These are phyloP conservation scores for Vaccinium vitisidaea DNA, from an alignment of 148 eudicot species.

Conservation along the genomic window DNA sequence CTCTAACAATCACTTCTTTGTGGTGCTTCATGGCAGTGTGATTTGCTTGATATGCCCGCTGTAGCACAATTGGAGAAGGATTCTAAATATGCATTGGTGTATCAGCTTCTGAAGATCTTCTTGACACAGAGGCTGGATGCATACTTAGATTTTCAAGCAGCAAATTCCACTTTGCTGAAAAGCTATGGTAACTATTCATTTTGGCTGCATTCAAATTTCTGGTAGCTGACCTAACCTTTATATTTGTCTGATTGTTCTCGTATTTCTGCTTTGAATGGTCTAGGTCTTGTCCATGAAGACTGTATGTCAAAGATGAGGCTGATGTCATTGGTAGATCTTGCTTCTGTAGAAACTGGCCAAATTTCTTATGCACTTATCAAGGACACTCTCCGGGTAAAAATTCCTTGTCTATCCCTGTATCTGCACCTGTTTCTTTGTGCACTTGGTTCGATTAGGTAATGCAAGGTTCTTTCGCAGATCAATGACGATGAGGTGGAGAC, in stretches of 20 bases:
- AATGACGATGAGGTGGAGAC: conserved; percentile 78
- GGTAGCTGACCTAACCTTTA: neutral
- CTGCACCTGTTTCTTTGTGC: neutral
- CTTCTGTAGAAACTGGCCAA: conserved; percentile 60
- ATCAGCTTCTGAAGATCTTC: conserved; percentile 82
- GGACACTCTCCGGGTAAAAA: conserved; percentile 63
- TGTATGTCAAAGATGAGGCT: conserved; percentile 83
- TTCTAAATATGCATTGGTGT: conserved; percentile 50
- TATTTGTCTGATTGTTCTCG: neutral
- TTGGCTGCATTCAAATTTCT: neutral
- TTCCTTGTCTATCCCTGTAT: conserved; percentile 11
- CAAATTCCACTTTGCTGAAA: conserved; percentile 55
- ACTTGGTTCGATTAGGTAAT: neutral
- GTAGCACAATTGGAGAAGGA: conserved; percentile 88
- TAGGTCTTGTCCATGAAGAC: conserved; percentile 93
- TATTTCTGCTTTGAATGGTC: conserved; percentile 21
- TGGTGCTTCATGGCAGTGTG: conserved; percentile 63
- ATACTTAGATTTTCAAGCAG: conserved; percentile 62
- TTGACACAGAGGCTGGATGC: conserved; percentile 77
- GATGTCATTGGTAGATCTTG: conserved; percentile 85
- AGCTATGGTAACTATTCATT: conserved; percentile 51
- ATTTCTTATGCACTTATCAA: conserved; percentile 73
- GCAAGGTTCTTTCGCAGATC: conserved; percentile 45
- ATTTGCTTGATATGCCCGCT: conserved; percentile 82
- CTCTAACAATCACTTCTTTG: neutral